These are phyloP conservation scores for Uncinocarpus reesii DNA, from an alignment of 2,329 filamentous ascomycete genomes.

Conservation along the genomic window DNA sequence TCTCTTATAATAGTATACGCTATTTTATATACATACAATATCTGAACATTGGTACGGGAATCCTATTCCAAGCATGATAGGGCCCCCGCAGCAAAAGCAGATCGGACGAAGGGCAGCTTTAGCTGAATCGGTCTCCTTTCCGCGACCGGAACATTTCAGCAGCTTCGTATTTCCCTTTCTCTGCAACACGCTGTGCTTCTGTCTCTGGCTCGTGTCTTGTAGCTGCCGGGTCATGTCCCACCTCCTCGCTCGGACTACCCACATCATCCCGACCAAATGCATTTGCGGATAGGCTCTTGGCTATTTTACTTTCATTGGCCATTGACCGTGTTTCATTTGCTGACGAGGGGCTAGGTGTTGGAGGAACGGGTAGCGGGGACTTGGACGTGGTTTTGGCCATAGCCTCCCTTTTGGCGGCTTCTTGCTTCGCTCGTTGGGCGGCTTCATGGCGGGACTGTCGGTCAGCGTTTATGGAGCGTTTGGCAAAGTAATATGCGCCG, in stretches of 20 bases:
- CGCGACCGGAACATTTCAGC: conserved; percentile 61
- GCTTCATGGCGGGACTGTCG: conserved; percentile 62
- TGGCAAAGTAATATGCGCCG: conserved; percentile 91
- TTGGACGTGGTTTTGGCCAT: conserved; percentile 2
- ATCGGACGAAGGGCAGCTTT: too few species aligned
- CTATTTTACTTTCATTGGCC: conserved; percentile 1
- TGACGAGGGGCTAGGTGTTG: background rate
- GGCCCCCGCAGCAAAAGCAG: too few species aligned
- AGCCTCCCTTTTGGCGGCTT: conserved; percentile 15
- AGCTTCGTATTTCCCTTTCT: conserved; percentile 88
- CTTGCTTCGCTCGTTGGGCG: conserved; percentile 27
- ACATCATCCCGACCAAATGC: conserved; percentile 36
- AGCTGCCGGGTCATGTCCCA: conserved; percentile 68
- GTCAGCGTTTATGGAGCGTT: conserved; percentile 86
- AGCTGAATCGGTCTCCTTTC: conserved; percentile 80
- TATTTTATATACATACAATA: too few species aligned
- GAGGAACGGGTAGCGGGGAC: background rate
- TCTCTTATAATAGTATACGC: too few species aligned
- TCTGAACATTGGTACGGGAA: too few species aligned
- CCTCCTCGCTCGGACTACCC: conserved; percentile 61
- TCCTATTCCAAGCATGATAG: too few species aligned
- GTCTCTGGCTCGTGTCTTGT: conserved; percentile 69
- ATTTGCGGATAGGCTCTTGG: conserved; percentile 1
- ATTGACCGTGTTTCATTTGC: background rate
- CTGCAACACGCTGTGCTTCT: conserved; percentile 53